Evolutionary conservation across 768 basidiomycete genomes (phyloP).

Genomic region (Kwoniella sp.): DNA sequence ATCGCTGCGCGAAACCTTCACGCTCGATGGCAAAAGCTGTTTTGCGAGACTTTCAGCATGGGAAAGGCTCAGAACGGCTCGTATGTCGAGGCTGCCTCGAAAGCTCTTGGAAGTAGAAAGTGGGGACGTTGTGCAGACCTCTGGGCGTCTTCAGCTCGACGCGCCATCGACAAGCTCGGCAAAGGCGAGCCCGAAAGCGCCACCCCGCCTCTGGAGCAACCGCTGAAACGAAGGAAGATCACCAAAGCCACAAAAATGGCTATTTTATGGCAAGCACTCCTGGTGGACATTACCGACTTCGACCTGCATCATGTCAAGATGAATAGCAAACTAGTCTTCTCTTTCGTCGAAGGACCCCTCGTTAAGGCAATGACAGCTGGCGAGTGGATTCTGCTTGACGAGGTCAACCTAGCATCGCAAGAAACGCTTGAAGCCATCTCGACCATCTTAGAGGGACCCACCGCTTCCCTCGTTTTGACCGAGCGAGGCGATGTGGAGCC

Average conservation of each 20-base stretch:
- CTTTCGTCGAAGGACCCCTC: constrained; percentile 93
- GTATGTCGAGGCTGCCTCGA: constrained; percentile 74
- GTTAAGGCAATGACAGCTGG: constrained; percentile 81
- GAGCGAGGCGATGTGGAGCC: constrained; percentile 89
- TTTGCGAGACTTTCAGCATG: constrained; percentile 76
- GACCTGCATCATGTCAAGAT: constrained; percentile 79
- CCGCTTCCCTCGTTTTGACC: constrained; percentile 83
- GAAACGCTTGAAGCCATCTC: constrained; percentile 93
- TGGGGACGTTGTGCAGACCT: constrained; percentile 80
- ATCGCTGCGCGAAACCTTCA: constrained; percentile 69
- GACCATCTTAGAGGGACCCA: constrained; percentile 75
- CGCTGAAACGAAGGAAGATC: constrained; percentile 69
- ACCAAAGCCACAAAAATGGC: constrained; percentile 41
- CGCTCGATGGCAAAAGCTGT: constrained; percentile 70
- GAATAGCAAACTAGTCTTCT: constrained; percentile 85
- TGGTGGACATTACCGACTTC: constrained; percentile 68
- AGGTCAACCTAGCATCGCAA: constrained; percentile 87
- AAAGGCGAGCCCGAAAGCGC: constrained; percentile 7
- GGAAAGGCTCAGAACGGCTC: constrained; percentile 72
- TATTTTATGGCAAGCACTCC: constrained; percentile 64
- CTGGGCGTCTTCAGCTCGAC: constrained; percentile 58
- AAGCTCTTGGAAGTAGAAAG: constrained; percentile 72
- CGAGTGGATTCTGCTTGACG: constrained; percentile 93
- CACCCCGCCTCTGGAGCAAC: constrained; percentile 49
- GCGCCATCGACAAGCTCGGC: constrained; percentile 54